Conservation (phyloP, 495 filamentous ascomycete genomes). For the Ramalina peruviana region DNA sequence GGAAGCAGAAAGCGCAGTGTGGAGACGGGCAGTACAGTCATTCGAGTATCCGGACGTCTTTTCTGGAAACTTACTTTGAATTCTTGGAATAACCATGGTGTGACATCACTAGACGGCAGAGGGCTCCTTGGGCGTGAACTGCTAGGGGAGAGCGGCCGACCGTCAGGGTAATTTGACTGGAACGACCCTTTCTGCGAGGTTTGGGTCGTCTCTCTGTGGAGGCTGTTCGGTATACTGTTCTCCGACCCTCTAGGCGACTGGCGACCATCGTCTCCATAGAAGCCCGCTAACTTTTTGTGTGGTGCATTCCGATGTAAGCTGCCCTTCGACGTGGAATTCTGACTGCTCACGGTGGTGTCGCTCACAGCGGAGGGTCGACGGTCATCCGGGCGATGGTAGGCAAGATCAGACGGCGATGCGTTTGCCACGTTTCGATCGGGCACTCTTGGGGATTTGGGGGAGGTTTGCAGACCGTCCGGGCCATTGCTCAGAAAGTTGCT, state of each 20-base stretch:
- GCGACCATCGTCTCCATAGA: conserved; percentile 78
- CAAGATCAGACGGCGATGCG: conserved; percentile 53
- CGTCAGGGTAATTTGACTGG: conserved; percentile 38
- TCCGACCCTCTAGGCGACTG: conserved; percentile 50
- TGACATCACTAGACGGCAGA: conserved; percentile 84
- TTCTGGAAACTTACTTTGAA: conserved; percentile 43
- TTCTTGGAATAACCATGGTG: conserved; percentile 91
- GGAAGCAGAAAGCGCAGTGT: no score
- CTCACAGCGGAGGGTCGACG: conserved; percentile 75
- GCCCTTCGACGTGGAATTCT: conserved; percentile 70
- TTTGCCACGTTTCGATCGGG: conserved; percentile 45
- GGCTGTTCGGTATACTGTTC: conserved; percentile 46
- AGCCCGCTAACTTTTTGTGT: conserved; percentile 63
- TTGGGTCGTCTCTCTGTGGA: conserved; percentile 32
- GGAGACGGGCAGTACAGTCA: no score
- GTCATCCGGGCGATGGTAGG: conserved; percentile 45
- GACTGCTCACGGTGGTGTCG: conserved; percentile 76
- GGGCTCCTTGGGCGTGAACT: conserved; percentile 65
- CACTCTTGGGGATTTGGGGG: conserved; percentile 51
- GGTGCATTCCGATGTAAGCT: conserved; percentile 38
- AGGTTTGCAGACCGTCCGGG: conserved; percentile 42
- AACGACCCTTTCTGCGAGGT: conserved; percentile 61
- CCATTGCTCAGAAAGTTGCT: conserved; percentile 32
- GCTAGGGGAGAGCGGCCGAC: conserved; percentile 40
- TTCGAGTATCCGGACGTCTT: no score